Conservation (phyloP, 805 yeast species). For the Pichia scutulata region DNA sequence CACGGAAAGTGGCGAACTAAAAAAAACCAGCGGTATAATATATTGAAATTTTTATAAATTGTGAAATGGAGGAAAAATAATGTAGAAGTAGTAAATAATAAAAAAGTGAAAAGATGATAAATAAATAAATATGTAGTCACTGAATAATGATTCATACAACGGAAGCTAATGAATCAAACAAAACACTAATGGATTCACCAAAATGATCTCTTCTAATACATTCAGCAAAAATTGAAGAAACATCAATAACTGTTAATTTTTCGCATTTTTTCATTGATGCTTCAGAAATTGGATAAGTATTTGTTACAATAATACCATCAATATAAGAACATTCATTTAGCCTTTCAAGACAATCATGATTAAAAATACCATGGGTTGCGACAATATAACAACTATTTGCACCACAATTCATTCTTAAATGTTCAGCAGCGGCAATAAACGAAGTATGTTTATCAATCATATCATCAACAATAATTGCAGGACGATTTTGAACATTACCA, state of each 20-base stretch:
- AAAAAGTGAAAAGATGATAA: not conserved
- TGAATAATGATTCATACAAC: constrained; percentile 17
- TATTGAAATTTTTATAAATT: not conserved
- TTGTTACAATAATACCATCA: constrained; percentile 90
- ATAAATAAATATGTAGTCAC: not conserved
- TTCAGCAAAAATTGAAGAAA: constrained; percentile 93
- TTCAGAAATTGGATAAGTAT: constrained; percentile 83
- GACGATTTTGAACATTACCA: constrained; percentile 87
- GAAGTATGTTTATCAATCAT: constrained; percentile 94
- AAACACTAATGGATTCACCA: constrained; percentile 91
- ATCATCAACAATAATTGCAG: constrained; percentile 92
- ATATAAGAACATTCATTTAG: constrained; percentile 74
- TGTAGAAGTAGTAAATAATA: not conserved
- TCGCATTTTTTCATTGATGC: constrained; percentile 48
- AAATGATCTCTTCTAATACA: constrained; percentile 98
- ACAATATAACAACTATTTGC: constrained; percentile 84
- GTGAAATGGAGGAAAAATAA: not conserved
- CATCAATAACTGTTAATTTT: constrained; percentile 83
- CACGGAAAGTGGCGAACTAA: constrained; percentile 13
- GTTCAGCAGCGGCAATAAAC: constrained; percentile 97
- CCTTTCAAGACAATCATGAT: constrained; percentile 76
- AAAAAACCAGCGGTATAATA: not conserved
- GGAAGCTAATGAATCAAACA: constrained; percentile 79
- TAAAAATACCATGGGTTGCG: constrained; percentile 94
- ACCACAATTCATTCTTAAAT: constrained; percentile 90